These are phyloP conservation scores for Beta lomatogona DNA, from an alignment of 179 eudicot species.

Conservation along the genomic window DNA sequence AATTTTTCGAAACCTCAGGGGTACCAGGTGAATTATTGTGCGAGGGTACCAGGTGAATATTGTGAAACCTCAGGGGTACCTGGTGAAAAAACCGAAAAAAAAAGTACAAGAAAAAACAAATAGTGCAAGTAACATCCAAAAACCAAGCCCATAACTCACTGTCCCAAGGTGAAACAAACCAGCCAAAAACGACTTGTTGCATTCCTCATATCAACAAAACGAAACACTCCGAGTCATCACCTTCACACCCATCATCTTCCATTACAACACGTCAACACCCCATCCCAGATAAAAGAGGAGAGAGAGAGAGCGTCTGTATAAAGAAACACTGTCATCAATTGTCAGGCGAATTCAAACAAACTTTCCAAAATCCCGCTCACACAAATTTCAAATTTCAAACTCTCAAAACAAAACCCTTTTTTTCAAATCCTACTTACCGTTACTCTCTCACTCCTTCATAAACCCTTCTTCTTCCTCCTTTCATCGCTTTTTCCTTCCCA, in stretches of 20 bases:
- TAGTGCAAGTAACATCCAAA: too few species aligned
- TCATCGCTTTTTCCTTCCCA: neutral
- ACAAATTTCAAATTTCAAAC: conserved; percentile 20
- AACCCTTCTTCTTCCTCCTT: neutral
- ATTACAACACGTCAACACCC: too few species aligned
- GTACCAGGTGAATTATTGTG: too few species aligned
- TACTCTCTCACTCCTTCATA: too few species aligned
- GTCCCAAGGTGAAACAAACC: neutral
- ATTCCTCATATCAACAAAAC: neutral
- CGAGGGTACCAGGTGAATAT: too few species aligned
- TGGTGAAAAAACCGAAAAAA: too few species aligned
- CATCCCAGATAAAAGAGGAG: neutral
- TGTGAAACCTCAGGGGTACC: too few species aligned
- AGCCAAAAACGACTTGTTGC: neutral
- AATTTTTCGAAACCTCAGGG: too few species aligned
- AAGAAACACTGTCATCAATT: neutral
- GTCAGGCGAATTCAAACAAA: conserved; percentile 8
- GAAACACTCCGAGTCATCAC: neutral
- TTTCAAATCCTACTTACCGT: neutral
- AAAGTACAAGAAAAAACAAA: too few species aligned
- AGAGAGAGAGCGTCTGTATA: neutral
- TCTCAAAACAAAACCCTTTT: neutral
- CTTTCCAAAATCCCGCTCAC: conserved; percentile 28
- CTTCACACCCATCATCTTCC: neutral
- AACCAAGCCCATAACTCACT: neutral